Evolutionary conservation across 2,329 filamentous ascomycete species (phyloP).

Genomic region (Cladosporium sp.): DNA sequence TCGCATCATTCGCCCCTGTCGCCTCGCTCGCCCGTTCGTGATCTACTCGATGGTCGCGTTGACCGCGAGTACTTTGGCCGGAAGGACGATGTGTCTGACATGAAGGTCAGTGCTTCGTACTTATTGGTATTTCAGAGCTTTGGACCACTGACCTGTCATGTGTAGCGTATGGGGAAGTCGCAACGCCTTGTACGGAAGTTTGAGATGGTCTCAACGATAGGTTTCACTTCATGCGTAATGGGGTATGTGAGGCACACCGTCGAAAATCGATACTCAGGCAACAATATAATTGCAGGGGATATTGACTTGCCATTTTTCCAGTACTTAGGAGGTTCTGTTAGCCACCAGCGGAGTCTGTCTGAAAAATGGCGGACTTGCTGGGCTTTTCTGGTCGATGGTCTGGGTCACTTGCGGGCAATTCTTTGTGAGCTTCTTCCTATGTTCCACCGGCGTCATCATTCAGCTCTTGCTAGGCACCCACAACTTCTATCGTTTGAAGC

Average conservation of each 20-base stretch:
- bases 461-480: not conserved
- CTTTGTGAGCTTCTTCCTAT: not conserved
- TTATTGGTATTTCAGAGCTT: too few species aligned
- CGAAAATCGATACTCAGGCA: not conserved
- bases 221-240: conserved; percentile 15
- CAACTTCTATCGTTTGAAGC: too few species aligned
- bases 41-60: not conserved
- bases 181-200: conserved; percentile 12
- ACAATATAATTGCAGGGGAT: not conserved
- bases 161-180: conserved; percentile 8
- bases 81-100: not conserved
- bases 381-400: conserved; percentile 13
- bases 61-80: not conserved
- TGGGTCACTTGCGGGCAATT: conserved; percentile 11
- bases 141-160: not conserved
- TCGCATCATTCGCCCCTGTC: not conserved
- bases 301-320: not conserved
- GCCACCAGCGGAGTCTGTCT: conserved; percentile 16
- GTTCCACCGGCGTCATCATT: too few species aligned
- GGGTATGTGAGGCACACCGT: not conserved
- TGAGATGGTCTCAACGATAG: conserved; percentile 4
- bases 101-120: not conserved
- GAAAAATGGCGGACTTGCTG: conserved; percentile 15
- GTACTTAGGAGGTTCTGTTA: conserved; percentile 16
- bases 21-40: not conserved